These are phyloP conservation scores for Artemisia tridentata DNA, from an alignment of 129 eudicot genomes.

Conservation along the genomic window DNA sequence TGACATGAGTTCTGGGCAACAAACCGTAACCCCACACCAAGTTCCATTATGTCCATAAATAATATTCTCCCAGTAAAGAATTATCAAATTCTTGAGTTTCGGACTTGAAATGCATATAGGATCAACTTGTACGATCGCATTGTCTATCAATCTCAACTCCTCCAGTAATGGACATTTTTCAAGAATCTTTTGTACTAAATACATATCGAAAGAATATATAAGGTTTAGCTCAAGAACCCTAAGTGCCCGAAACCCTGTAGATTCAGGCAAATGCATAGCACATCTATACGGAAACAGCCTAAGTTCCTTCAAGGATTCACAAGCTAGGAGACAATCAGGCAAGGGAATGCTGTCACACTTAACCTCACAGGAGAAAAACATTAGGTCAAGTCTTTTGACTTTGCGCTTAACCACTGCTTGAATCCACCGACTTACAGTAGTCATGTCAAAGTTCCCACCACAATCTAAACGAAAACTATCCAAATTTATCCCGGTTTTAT, in stretches of 20 bases:
- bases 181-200: neutral
- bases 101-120: neutral
- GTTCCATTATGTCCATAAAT: no score
- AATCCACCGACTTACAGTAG: neutral
- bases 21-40: neutral
- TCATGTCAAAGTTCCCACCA: neutral
- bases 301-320: neutral
- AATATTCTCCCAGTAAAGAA: neutral
- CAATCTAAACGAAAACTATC: no score
- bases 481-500: no score
- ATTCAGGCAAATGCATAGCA: neutral
- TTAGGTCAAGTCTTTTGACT: constrained; percentile 7
- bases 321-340: neutral
- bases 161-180: neutral
- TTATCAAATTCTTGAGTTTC: constrained; percentile 3
- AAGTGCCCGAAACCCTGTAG: neutral
- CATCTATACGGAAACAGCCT: neutral
- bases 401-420: neutral
- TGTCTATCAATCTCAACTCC: neutral
- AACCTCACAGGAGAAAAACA: neutral
- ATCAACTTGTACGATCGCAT: neutral
- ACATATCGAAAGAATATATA: neutral
- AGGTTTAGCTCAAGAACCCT: neutral
- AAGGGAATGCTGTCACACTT: neutral
- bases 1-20: neutral